These are phyloP conservation scores for Tolypocladium pustulatum DNA, from an alignment of 2,329 filamentous ascomycete species.

Conservation along the genomic window DNA sequence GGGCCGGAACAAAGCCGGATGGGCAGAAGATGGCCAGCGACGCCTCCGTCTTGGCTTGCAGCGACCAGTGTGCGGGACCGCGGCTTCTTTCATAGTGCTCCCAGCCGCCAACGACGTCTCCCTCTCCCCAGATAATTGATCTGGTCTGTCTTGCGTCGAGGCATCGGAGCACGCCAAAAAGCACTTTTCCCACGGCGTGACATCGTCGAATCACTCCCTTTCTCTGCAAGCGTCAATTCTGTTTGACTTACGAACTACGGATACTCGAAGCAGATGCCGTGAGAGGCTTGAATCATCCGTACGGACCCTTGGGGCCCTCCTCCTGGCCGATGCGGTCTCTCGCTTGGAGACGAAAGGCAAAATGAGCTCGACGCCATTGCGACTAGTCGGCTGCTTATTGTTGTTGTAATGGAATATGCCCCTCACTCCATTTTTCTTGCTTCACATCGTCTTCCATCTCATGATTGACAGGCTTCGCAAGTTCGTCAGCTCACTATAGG, in stretches of 20 bases:
- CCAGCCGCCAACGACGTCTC: neutral
- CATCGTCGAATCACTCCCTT: neutral
- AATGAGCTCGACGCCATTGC: neutral
- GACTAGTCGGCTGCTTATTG: neutral
- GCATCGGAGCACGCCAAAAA: neutral
- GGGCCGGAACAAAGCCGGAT: neutral
- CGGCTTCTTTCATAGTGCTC: neutral
- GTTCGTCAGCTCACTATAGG: neutral
- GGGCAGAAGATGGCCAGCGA: neutral
- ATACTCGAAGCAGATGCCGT: neutral
- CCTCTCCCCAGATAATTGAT: neutral
- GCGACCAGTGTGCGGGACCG: neutral
- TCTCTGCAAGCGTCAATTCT: neutral
- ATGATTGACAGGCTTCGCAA: neutral
- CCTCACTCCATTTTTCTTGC: neutral
- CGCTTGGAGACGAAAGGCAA: neutral
- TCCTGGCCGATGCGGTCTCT: neutral
- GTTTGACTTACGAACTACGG: too few relatives aligned
- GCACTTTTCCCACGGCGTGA: neutral
- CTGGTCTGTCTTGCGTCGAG: neutral
- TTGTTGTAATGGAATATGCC: neutral
- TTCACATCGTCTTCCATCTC: neutral
- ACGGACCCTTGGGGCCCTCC: neutral
- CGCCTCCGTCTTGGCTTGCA: neutral
- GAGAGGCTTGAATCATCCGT: neutral